A percentile compares a stretch with the other conserved stretches of the same genome.
Conservation (phyloP, 805 yeast species). For the Candida vaughaniae region DNA sequence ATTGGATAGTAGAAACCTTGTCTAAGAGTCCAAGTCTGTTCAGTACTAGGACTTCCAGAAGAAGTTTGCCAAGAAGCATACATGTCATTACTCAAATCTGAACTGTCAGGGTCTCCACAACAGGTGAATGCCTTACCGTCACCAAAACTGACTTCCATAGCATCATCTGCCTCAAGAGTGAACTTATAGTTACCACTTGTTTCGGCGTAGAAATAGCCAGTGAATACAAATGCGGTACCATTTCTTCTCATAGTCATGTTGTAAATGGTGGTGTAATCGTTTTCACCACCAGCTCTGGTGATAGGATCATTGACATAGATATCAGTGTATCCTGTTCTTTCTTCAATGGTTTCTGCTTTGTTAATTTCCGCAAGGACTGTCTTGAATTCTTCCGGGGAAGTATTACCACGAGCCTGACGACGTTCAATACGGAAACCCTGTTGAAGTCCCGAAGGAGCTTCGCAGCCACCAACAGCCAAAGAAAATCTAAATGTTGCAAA, state of each 20-base stretch:
- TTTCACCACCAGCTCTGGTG: neutral
- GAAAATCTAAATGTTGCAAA: no score
- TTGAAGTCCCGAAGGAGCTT: no score
- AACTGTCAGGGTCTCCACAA: slow-evolving; percentile 1
- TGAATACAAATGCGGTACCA: neutral
- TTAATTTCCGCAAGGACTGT: no score
- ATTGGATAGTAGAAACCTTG: neutral
- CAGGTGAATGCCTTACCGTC: slow-evolving; percentile 1
- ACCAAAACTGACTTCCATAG: neutral
- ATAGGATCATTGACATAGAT: neutral
- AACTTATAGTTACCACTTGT: neutral
- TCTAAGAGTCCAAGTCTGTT: neutral
- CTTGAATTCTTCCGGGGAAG: no score
- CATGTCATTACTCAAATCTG: neutral
- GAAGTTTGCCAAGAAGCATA: neutral
- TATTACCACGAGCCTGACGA: no score
- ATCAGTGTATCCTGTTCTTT: no score
- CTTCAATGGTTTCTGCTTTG: no score
- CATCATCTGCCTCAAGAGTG: neutral
- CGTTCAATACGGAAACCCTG: no score
- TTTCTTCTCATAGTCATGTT: neutral
- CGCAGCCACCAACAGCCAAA: no score
- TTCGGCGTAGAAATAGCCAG: slow-evolving; percentile 26
- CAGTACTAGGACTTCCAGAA: neutral
- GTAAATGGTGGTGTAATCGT: neutral